Evolutionary conservation across 495 filamentous ascomycete species (phyloP).

Genomic region (Podospora conica): DNA sequence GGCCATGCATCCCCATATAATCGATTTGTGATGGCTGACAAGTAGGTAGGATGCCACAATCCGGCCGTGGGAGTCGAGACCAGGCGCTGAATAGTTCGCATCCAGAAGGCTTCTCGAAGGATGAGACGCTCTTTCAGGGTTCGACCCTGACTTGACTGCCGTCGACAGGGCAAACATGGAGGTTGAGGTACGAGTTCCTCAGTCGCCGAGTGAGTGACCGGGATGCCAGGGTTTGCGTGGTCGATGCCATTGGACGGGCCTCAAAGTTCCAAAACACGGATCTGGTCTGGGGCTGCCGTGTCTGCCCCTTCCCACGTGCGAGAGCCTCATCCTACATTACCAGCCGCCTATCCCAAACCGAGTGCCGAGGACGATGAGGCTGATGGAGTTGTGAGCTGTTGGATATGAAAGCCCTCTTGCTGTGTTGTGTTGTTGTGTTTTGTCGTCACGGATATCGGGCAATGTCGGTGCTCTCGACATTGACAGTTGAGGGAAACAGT

Average conservation of each 20-base stretch:
- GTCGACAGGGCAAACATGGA: background rate
- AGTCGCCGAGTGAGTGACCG: constrained; percentile 1
- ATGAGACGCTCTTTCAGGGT: background rate
- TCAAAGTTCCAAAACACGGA: constrained; percentile 29
- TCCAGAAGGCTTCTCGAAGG: constrained; percentile 1
- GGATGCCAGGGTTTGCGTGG: constrained; percentile 14
- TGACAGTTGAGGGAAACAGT: background rate
- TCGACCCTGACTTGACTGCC: background rate
- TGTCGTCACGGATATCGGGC: background rate
- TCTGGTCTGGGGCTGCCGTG: constrained; percentile 26
- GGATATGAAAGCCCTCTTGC: background rate
- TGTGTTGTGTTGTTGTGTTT: background rate
- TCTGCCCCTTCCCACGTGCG: constrained; percentile 5
- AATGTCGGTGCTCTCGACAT: background rate
- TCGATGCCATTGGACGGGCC: constrained; percentile 20
- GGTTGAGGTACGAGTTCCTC: background rate
- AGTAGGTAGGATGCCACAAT: no score
- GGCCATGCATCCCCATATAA: background rate
- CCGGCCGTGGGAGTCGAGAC: background rate
- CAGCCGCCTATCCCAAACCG: constrained; percentile 28
- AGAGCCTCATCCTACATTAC: constrained; percentile 24
- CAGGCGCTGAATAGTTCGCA: background rate
- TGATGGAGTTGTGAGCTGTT: constrained; percentile 7
- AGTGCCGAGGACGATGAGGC: constrained; percentile 4
- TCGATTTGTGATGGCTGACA: background rate